Base-by-base conservation (phyloP, 1,284 basidiomycete genomes). In the Sanghuangporus sanghuang region DNA sequence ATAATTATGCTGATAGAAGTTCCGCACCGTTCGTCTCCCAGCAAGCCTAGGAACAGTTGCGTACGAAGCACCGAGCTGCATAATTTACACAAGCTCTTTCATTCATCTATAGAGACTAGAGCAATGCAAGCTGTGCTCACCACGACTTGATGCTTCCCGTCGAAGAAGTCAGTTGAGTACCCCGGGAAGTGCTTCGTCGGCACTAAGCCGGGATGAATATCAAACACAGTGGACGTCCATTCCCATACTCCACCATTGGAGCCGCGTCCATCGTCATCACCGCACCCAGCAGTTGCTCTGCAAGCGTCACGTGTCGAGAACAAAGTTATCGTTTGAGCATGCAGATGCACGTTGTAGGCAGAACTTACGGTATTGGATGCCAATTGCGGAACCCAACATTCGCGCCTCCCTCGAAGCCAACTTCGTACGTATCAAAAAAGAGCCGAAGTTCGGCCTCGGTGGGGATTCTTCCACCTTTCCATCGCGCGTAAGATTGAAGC, bases 181-280 rank as follows among this genome's bases (percentile, higher is more conserved):
- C 92, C 95, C 27, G 95, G 95, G 73, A 96, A 98, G 61, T 96
- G 73, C 54, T 77, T 77, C 3, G 92, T 93, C 8, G 86, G 78
- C 55, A 81, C 78, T 73, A 90, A 98, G 0, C 93, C 95, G 2
- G 92, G 86, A 68, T 86, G 81, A 42, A 78, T 81, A 35, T 86
- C 85, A 59, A 96, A 85, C 35, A 81, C 68, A 6, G 94, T 95
- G 27, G 88, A 89, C 3, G 96, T 98, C 96, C 96, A 98, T 77
- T 98, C 95, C 95, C 95, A 99, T 16, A 97, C 90, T 18, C 96
- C 96, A 18, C 96, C 96, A 69, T 98, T 98, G 69, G 89, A 87
- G 32, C 89, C 89, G 71, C 76, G 81, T 2, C 84, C 82, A 40
- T 32, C 78, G 50, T 73, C 68, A 65, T 73, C 76, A 59, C 74